A percentile compares a stretch with the other conserved stretches of the same genome.
phyloP scores from a whole-genome alignment of 495 filamentous ascomycete genomes.

The Trichoderma erinaceum region DNA sequence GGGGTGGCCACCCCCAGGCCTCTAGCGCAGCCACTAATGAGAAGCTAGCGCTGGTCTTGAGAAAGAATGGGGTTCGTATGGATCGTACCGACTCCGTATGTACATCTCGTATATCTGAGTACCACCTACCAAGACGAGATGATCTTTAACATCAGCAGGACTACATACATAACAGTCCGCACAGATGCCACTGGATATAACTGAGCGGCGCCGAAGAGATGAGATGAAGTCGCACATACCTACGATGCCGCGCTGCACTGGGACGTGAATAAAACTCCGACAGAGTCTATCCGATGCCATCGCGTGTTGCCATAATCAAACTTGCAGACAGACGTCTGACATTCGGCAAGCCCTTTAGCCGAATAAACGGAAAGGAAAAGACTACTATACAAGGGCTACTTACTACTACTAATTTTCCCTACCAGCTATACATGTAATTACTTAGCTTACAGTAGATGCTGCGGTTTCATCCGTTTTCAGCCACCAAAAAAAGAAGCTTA shows the following conservation, averaged over 20 bases:
- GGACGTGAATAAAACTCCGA: neutral
- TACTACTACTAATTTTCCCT: neutral
- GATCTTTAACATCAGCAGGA: neutral
- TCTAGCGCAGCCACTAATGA: neutral
- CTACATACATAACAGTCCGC: neutral
- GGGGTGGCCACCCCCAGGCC: neutral
- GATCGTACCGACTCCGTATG: conserved; percentile 12
- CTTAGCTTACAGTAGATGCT: neutral
- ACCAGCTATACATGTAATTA: neutral
- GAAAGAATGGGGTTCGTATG: conserved; percentile 1
- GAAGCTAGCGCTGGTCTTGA: neutral
- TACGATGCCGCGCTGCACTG: neutral
- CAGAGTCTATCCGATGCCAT: neutral
- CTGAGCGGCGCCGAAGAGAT: neutral
- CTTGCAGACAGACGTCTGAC: conserved; percentile 6
- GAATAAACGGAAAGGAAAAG: neutral
- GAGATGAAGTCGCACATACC: neutral
- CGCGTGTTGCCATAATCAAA: neutral
- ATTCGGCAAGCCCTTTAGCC: neutral
- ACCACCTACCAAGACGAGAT: neutral
- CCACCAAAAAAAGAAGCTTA: neutral
- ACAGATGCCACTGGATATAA: neutral
- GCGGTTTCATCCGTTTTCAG: neutral
- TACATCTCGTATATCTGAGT: conserved; percentile 13
- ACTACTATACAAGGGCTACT: neutral